Percentiles rank a stretch among this genome's conserved stretches.
Evolutionary conservation across 75 land plant species (phyloP).

Genomic region (Sequoiadendron giganteum): DNA sequence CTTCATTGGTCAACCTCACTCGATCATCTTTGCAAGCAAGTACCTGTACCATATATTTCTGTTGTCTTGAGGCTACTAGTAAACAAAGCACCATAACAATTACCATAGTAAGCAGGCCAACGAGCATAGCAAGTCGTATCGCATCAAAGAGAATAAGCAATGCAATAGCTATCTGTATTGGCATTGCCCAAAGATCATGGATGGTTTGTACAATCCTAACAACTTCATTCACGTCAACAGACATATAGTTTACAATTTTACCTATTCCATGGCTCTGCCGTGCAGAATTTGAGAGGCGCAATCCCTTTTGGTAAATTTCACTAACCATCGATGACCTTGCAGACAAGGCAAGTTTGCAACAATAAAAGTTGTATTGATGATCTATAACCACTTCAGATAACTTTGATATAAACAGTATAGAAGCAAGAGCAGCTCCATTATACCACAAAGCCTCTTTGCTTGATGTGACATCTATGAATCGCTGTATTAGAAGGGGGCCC

Average conservation of each 20-base stretch:
- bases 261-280: conserved; percentile 34
- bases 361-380: conserved; percentile 38
- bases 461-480: conserved; percentile 34
- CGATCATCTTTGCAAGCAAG: conserved; percentile 32
- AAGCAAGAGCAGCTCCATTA: conserved; percentile 25
- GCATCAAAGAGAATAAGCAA: conserved; percentile 28
- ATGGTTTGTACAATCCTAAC: conserved; percentile 27
- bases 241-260: conserved; percentile 45
- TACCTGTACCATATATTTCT: conserved; percentile 16
- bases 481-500: conserved; percentile 46
- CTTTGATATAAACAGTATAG: conserved; percentile 27
- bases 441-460: background rate
- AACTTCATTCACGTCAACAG: conserved; percentile 38
- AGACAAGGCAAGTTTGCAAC: conserved; percentile 26
- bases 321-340: conserved; percentile 32
- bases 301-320: conserved; percentile 34
- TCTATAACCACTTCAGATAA: conserved; percentile 33
- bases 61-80: conserved; percentile 10
- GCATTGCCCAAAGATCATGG: conserved; percentile 49
- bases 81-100: conserved; percentile 14
- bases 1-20: conserved; percentile 37
- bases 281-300: conserved; percentile 37
- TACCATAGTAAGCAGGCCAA: conserved; percentile 37
- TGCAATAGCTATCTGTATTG: conserved; percentile 36
- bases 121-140: conserved; percentile 37